Evolutionary conservation across 73 alveolate species (phyloP).

Genomic region (Symbiodinium pilosum): DNA sequence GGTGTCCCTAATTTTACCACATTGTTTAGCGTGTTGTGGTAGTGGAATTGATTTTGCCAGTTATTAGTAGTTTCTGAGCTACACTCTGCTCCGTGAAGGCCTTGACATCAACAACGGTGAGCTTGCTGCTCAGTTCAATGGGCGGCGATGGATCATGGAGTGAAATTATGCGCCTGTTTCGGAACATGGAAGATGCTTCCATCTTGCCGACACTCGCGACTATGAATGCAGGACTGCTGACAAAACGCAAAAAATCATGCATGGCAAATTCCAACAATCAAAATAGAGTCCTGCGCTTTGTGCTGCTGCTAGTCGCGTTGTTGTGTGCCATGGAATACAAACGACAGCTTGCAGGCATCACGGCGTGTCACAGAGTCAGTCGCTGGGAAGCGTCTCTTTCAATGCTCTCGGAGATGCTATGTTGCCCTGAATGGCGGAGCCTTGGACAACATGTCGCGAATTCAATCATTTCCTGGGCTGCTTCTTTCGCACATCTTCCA

Average conservation of each 20-base stretch:
- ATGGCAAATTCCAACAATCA: too few relatives aligned
- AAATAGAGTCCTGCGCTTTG: too few relatives aligned
- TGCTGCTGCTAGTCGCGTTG: too few relatives aligned
- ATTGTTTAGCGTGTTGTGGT: too few relatives aligned
- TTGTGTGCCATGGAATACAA: too few relatives aligned
- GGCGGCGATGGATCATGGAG: not conserved
- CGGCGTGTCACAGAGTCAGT: not conserved
- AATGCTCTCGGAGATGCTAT: not conserved
- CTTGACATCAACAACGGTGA: not conserved
- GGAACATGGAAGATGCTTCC: not conserved
- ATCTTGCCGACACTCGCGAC: not conserved
- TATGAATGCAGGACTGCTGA: not conserved
- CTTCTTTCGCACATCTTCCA: too few relatives aligned
- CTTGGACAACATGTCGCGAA: too few relatives aligned
- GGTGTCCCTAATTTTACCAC: too few relatives aligned
- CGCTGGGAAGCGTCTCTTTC: not conserved
- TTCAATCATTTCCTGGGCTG: too few relatives aligned
- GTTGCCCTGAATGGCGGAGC: not conserved
- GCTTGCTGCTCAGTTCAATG: not conserved
- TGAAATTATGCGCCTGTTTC: not conserved
- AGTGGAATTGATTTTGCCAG: too few relatives aligned
- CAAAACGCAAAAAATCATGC: too few relatives aligned
- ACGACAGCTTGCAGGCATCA: not conserved
- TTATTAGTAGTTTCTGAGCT: not conserved
- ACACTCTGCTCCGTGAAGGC: not conserved